Base-by-base conservation (phyloP, 306 rosid species). In the Carpinus viminea region DNA sequence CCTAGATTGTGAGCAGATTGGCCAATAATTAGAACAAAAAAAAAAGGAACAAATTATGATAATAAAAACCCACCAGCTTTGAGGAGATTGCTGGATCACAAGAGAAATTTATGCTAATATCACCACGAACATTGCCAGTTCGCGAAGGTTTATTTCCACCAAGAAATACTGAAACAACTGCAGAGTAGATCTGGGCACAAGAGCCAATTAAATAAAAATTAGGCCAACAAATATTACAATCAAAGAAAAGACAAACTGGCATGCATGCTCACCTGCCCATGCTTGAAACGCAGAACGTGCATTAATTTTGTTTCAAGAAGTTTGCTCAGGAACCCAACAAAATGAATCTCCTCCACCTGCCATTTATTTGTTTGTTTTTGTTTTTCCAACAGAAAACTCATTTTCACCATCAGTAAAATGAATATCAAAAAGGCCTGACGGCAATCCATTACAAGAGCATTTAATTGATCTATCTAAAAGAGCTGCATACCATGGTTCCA, bases 111-210 rank as follows among this genome's bases (percentile, higher is more conserved):
- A 94, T 86, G 92, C 95, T 91, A 46, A 91, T 85, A 82, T 92
- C 98, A 70, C 98, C 98, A 52, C 97, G 91, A 85, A 89, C 90
- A 81, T 89, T 88, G 80, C 91, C 91, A 74, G 82, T 85, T 82
- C 91, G 90, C 55, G 98, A 92, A 77, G 98, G 98, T 86, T 88
- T 94, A 82, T 91, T 94, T 73, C 97, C 95, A 20, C 98, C 98
- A 84, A 94, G 97, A 82, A 92, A 94, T 72, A 87, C 92, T 31
- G 98, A 89, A 88, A 94, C 97, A 77, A 88, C 87, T 7, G 82
- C 97, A 78, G 98, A 87, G 79, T 94, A 94, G 80, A 94, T 91
- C 97, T 94, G 83, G 24, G 76, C 53, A 79, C 83, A 85, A 12
- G 60, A 75, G 78, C 78, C 76, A 75, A 86, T n/a, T 54, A 65